These are phyloP conservation scores for Salix caprea DNA, from an alignment of 345 rosid genomes.

Conservation along the genomic window DNA sequence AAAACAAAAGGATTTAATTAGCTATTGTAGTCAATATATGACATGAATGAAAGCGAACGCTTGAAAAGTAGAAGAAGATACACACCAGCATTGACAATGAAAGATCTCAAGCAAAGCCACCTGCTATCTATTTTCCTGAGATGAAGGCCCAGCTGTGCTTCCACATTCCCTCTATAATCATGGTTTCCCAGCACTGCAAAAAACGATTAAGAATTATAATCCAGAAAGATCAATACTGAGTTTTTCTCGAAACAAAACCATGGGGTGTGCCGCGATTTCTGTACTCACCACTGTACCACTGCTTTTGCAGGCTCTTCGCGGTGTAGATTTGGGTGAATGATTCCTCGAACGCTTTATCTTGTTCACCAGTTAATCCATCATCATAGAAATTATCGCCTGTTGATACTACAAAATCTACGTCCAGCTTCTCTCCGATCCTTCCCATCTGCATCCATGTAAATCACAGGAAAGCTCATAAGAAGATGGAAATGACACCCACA, in stretches of 20 bases:
- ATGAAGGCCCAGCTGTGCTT: slow-evolving; percentile 57
- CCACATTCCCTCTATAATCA: slow-evolving; percentile 69
- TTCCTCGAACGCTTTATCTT: slow-evolving; percentile 52
- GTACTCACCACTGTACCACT: slow-evolving; percentile 63
- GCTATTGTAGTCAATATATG: background rate
- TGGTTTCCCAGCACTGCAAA: slow-evolving; percentile 65
- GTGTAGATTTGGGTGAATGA: slow-evolving; percentile 67
- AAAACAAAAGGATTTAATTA: background rate
- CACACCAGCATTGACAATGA: slow-evolving; percentile 49
- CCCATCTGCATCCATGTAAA: slow-evolving; percentile 57
- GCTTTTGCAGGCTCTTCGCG: slow-evolving; percentile 66
- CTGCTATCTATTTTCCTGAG: slow-evolving; percentile 53
- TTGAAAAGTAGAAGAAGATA: background rate
- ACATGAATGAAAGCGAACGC: background rate
- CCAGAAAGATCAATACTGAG: background rate
- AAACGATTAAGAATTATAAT: background rate
- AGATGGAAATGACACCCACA: background rate
- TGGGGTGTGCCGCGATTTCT: background rate
- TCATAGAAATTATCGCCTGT: slow-evolving; percentile 92
- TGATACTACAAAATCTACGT: slow-evolving; percentile 69
- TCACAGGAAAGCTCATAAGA: background rate
- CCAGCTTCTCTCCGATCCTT: slow-evolving; percentile 49
- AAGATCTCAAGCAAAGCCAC: slow-evolving; percentile 74
- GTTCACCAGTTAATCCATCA: slow-evolving; percentile 47
- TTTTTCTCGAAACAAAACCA: background rate